Base-by-base conservation (phyloP, 169 alveolate genomes). In the Haemoproteus tartakovskyi region DNA sequence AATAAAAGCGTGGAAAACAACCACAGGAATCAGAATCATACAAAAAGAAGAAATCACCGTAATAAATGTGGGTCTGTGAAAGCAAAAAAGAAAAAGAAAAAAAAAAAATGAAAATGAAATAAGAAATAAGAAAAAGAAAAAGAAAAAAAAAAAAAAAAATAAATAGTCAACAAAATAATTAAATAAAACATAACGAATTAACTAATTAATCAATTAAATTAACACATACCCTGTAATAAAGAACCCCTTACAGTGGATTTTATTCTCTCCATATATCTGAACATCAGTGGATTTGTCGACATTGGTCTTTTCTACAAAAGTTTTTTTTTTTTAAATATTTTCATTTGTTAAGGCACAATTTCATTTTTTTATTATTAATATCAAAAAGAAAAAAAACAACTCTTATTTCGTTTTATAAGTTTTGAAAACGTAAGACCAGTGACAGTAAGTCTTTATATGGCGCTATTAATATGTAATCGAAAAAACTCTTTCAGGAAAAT, bases 191-290 rank as follows among this genome's bases (percentile, higher is more conserved):
- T 24, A 50, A 33, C 22, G 9, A 24, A 3, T 11, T 40, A 19
- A 43, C 21, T 11, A 9, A 4, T 22, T 16, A n/a, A 24, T 33
- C 26, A 4, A 8, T 0, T 43, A 11, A 11, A 29, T 24, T 5
- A 21, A 22, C 47, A 16, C 48, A 26, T 67, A 67, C 82, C 82
- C 82, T 24, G 82, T 54, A 29, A 67, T 33, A 33, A 67, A 67
- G 24, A 45, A 45, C 24, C 82, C 82, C 22, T 67, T 67, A 40
- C 82, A 67, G 41, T 67, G 82, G 19, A 67, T 67, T 52, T 67
- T 22, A 12, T 67, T 67, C 12, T 67, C 82, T 40, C 82, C 82
- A 67, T 67, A 67, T 67, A 67, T 67, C 29, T 67, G 82, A 24
- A 67, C 74, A 67, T 67, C 56, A 54, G 51, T 37, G 38, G 56